A percentile compares a stretch with the other conserved stretches of the same genome.
Conservation (phyloP, 257 asterid genomes). For the Verbascum thapsus region DNA sequence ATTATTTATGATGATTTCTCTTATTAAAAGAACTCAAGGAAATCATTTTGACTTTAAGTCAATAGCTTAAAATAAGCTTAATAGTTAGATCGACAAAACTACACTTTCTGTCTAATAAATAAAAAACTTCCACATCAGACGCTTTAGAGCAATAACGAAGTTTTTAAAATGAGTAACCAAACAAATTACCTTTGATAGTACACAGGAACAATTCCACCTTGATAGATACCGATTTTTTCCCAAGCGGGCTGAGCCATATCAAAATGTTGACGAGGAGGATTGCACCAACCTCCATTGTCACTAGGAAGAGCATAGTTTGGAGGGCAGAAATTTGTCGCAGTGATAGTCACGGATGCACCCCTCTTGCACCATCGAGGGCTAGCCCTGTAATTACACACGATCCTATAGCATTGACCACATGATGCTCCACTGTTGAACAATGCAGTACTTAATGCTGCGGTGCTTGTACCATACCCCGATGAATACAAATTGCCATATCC, state of each 20-base stretch:
- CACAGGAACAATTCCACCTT: conserved; percentile 66
- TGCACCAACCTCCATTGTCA: conserved; percentile 80
- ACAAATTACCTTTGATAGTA: conserved; percentile 54
- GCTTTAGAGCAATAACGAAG: too few species aligned
- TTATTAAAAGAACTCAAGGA: too few species aligned
- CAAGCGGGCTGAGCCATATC: conserved; percentile 86
- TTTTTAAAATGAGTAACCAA: neutral
- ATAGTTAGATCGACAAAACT: too few species aligned
- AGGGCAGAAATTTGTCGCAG: conserved; percentile 77
- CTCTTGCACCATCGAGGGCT: conserved; percentile 48
- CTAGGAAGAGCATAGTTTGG: too few species aligned
- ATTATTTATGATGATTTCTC: too few species aligned
- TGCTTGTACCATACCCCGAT: conserved; percentile 58
- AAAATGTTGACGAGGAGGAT: conserved; percentile 72
- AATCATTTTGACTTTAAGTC: too few species aligned
- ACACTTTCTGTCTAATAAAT: too few species aligned
- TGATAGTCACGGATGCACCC: conserved; percentile 55
- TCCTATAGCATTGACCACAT: conserved; percentile 68
- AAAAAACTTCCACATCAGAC: too few species aligned
- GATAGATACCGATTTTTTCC: conserved; percentile 63
- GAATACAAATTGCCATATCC: conserved; percentile 59
- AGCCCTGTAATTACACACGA: conserved; percentile 51
- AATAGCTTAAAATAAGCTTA: too few species aligned
- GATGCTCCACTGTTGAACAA: conserved; percentile 62
- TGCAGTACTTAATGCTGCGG: conserved; percentile 71